Evolutionary conservation across 2,329 filamentous ascomycete species (phyloP).

Genomic region (Neophaeococcomyces aloes): DNA sequence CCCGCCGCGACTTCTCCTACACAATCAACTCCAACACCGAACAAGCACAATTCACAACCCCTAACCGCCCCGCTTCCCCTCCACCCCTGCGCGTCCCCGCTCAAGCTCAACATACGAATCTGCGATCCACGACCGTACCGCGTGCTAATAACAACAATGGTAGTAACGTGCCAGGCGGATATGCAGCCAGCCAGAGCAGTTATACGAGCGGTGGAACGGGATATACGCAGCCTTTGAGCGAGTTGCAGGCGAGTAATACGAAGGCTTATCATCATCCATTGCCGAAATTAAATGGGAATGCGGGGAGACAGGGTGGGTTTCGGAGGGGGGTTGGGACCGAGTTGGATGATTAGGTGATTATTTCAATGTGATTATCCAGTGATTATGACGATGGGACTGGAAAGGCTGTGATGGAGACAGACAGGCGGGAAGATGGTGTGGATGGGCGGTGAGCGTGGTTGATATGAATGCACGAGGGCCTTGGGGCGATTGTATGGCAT

Average conservation of each 20-base stretch:
- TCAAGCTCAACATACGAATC: slow-evolving; percentile 13
- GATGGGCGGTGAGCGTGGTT: too few relatives aligned
- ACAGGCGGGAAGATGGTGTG: too few relatives aligned
- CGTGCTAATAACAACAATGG: slow-evolving; percentile 9
- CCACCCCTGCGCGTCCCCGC: slow-evolving; percentile 12
- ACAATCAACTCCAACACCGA: slow-evolving; percentile 8
- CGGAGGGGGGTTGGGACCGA: slow-evolving; percentile 17
- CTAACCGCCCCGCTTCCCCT: slow-evolving; percentile 10
- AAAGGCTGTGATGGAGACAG: too few relatives aligned
- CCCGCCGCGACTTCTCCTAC: slow-evolving; percentile 21
- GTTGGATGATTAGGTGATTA: slow-evolving; percentile 26
- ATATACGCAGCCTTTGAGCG: slow-evolving; percentile 30
- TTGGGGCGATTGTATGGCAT: too few relatives aligned
- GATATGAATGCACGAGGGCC: too few relatives aligned
- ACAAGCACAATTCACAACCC: slow-evolving; percentile 13
- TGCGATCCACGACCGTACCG: slow-evolving; percentile 11
- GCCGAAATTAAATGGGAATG: slow-evolving; percentile 33
- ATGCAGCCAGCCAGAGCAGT: slow-evolving; percentile 28
- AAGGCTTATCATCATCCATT: slow-evolving; percentile 49
- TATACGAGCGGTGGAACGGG: background rate
- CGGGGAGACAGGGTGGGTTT: slow-evolving; percentile 13
- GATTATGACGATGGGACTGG: too few relatives aligned
- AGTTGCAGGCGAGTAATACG: slow-evolving; percentile 30
- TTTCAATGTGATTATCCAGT: slow-evolving; percentile 30
- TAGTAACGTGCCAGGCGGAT: slow-evolving; percentile 30